A percentile compares a stretch with the other conserved stretches of the same genome.
Evolutionary conservation across 345 rosid species (phyloP).

Genomic region (Salix brachista): DNA sequence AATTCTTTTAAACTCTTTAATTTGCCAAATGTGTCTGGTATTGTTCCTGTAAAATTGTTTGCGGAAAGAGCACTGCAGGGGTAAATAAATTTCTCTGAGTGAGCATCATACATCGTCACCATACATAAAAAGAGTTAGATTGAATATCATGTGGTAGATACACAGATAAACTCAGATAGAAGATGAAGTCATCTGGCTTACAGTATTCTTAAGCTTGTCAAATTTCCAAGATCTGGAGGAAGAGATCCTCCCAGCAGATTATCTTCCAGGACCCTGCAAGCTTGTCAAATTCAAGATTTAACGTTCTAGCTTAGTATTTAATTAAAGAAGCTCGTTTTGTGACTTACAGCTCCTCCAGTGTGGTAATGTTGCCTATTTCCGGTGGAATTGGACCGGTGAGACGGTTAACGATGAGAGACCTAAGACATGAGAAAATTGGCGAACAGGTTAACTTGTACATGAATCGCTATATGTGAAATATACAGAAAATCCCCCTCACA

Average conservation of each 20-base stretch:
- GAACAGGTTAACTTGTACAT: neutral
- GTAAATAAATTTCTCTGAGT: neutral
- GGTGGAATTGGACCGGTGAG: slow-evolving; percentile 58
- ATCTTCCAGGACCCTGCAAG: slow-evolving; percentile 57
- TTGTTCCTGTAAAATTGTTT: slow-evolving; percentile 64
- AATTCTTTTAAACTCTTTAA: slow-evolving; percentile 62
- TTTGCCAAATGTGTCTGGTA: slow-evolving; percentile 64
- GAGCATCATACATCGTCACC: neutral
- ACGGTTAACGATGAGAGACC: slow-evolving; percentile 62
- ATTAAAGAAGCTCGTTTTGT: neutral
- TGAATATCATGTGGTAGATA: neutral
- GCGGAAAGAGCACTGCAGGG: slow-evolving; percentile 57
- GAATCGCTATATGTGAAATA: neutral
- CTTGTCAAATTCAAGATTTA: neutral
- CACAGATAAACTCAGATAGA: neutral
- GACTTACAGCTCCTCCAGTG: slow-evolving; percentile 61
- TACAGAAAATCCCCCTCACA: neutral
- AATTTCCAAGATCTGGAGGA: slow-evolving; percentile 58
- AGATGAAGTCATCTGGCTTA: slow-evolving; percentile 24
- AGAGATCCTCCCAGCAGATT: slow-evolving; percentile 60
- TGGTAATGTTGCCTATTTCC: slow-evolving; percentile 51
- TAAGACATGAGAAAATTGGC: slow-evolving; percentile 9
- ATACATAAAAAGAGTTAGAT: neutral
- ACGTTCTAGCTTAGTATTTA: neutral
- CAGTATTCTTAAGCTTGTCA: slow-evolving; percentile 46